Evolutionary conservation across 306 rosid species (phyloP).

Genomic region (Citrullus mucosospermus): DNA sequence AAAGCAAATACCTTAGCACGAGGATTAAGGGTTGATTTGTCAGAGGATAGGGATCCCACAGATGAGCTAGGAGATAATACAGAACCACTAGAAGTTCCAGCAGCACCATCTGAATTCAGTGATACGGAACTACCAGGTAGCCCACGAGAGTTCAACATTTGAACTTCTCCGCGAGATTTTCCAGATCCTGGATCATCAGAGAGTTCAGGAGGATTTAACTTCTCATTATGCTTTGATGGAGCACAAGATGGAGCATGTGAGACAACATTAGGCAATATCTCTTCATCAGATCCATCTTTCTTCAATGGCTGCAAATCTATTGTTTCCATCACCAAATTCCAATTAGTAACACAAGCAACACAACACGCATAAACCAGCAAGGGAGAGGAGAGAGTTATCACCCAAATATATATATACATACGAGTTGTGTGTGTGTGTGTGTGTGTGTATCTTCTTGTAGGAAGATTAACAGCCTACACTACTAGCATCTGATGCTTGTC

Average conservation of each 20-base stretch:
- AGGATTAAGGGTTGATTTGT: constrained; percentile 68
- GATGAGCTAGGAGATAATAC: constrained; percentile 89
- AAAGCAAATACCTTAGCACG: constrained; percentile 60
- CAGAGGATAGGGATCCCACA: constrained; percentile 66
- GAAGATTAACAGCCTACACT: not conserved
- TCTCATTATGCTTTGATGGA: constrained; percentile 31
- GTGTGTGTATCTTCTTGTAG: not conserved
- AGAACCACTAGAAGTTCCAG: constrained; percentile 37
- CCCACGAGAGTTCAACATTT: constrained; percentile 33
- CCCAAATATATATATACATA: too few relatives aligned
- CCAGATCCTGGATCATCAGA: constrained; percentile 22
- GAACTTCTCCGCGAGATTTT: constrained; percentile 38
- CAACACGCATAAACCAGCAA: not conserved
- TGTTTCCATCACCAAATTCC: constrained; percentile 3
- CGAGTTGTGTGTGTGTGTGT: too few relatives aligned
- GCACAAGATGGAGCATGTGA: constrained; percentile 24
- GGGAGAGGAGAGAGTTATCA: not conserved
- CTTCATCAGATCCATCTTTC: constrained; percentile 38
- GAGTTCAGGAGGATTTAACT: constrained; percentile 29
- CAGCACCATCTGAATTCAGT: constrained; percentile 38
- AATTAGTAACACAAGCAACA: constrained; percentile 7
- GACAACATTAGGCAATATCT: constrained; percentile 23
- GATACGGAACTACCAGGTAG: constrained; percentile 52
- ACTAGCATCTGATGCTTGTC: not conserved
- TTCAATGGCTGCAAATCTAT: constrained; percentile 45